These are phyloP conservation scores for Thraustochytrium sp. DNA, from an alignment of 352 stramenopile species.

Conservation along the genomic window DNA sequence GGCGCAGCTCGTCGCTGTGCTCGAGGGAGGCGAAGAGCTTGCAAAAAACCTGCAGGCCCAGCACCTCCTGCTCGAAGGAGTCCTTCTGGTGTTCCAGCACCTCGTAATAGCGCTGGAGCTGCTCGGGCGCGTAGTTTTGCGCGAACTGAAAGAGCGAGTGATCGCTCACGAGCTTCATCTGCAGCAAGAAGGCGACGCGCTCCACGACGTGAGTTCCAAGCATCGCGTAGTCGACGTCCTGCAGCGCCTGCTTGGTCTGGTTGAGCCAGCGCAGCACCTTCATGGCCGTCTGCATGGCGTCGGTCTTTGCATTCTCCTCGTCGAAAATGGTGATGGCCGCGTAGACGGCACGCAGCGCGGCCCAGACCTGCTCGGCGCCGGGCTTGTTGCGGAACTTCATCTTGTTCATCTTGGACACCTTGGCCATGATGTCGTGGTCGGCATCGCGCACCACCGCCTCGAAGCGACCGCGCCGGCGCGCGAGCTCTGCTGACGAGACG, in stretches of 20 bases:
- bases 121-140: neutral
- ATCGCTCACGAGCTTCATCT: conserved; percentile 30
- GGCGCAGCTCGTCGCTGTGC: neutral
- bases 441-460: neutral
- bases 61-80: neutral
- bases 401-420: conserved; percentile 42
- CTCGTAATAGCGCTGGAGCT: conserved; percentile 8
- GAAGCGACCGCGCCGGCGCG: neutral
- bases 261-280: conserved; percentile 38
- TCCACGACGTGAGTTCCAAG: conserved; percentile 1
- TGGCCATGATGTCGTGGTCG: conserved; percentile 29
- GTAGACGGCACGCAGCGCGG: conserved; percentile 16
- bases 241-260: conserved; percentile 34
- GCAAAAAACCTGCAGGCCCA: conserved; percentile 2
- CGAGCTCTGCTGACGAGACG: neutral
- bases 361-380: conserved; percentile 16
- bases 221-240: conserved; percentile 11
- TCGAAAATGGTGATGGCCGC: conserved; percentile 22
- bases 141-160: conserved; percentile 40
- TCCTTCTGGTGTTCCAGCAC: conserved; percentile 1
- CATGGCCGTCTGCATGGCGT: conserved; percentile 28
- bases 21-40: neutral
- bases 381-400: conserved; percentile 41
- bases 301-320: conserved; percentile 5
- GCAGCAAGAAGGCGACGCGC: neutral